These are phyloP conservation scores for Salinomyces thailandicus DNA, from an alignment of 2,329 filamentous ascomycete genomes.

Conservation along the genomic window DNA sequence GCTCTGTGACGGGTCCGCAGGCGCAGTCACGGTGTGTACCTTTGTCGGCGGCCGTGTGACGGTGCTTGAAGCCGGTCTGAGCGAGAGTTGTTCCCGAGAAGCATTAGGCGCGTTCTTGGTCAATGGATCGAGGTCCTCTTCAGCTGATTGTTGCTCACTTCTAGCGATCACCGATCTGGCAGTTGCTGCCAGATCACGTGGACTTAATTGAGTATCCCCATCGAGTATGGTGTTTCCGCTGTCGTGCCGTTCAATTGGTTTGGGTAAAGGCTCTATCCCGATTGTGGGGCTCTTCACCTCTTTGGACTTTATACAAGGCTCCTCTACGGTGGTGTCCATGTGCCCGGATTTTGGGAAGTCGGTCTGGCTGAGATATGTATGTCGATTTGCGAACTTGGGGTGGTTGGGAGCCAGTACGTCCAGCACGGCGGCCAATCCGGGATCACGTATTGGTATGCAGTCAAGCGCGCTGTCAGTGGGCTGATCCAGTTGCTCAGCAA, in stretches of 20 bases:
- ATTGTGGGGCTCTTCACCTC: background rate
- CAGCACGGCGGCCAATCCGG: background rate
- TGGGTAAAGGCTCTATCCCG: background rate
- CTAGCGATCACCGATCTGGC: slow-evolving; percentile 2
- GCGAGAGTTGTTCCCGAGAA: background rate
- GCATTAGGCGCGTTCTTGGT: background rate
- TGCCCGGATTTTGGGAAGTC: background rate
- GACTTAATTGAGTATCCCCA: background rate
- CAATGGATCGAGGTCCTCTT: too few relatives aligned
- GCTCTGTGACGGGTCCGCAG: too few relatives aligned
- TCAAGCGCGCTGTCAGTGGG: background rate
- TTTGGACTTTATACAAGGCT: too few relatives aligned
- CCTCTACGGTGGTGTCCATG: too few relatives aligned
- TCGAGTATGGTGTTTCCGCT: slow-evolving; percentile 1
- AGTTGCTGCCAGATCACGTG: background rate
- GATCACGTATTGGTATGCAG: background rate
- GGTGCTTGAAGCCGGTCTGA: background rate
- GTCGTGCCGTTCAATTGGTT: slow-evolving; percentile 2
- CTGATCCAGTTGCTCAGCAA: background rate
- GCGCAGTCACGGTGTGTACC: too few relatives aligned
- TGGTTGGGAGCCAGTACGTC: background rate
- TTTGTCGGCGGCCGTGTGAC: background rate
- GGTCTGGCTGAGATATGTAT: background rate
- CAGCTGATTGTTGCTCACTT: background rate
- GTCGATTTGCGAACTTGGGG: background rate